Evolutionary conservation across 345 rosid species (phyloP).

Genomic region (Salix exigua): DNA sequence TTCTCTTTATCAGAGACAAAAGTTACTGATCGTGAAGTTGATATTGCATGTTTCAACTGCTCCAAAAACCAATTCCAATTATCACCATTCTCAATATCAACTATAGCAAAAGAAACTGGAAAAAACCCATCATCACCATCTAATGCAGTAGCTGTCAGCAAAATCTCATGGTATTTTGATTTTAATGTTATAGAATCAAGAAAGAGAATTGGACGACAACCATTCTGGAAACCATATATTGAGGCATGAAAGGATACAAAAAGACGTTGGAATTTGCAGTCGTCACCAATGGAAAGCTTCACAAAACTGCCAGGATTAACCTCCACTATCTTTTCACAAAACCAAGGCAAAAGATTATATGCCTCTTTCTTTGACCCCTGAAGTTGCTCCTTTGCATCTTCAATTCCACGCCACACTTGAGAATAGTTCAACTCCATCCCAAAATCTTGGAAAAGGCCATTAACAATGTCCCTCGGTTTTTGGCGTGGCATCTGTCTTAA

Average conservation of each 20-base stretch:
- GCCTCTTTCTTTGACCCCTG: constrained; percentile 76
- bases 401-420: constrained; percentile 83
- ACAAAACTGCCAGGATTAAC: constrained; percentile 74
- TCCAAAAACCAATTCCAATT: constrained; percentile 86
- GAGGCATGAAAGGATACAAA: constrained; percentile 67
- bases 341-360: constrained; percentile 62
- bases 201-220: constrained; percentile 86
- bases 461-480: constrained; percentile 73
- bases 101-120: constrained; percentile 77
- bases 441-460: constrained; percentile 58
- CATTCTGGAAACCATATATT: constrained; percentile 60
- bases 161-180: constrained; percentile 72
- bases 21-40: constrained; percentile 52
- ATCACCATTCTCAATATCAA: constrained; percentile 66
- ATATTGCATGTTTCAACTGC: constrained; percentile 55
- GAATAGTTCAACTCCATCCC: constrained; percentile 74
- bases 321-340: constrained; percentile 55
- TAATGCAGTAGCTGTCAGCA: constrained; percentile 73
- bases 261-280: constrained; percentile 64
- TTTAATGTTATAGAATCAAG: constrained; percentile 66
- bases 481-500: constrained; percentile 67
- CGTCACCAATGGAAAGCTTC: constrained; percentile 49
- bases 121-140: constrained; percentile 78
- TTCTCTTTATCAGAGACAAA: constrained; percentile 79
- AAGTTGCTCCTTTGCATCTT: constrained; percentile 79